These are phyloP conservation scores for Suillus tomentosus DNA, from an alignment of 768 basidiomycete genomes.

Conservation along the genomic window DNA sequence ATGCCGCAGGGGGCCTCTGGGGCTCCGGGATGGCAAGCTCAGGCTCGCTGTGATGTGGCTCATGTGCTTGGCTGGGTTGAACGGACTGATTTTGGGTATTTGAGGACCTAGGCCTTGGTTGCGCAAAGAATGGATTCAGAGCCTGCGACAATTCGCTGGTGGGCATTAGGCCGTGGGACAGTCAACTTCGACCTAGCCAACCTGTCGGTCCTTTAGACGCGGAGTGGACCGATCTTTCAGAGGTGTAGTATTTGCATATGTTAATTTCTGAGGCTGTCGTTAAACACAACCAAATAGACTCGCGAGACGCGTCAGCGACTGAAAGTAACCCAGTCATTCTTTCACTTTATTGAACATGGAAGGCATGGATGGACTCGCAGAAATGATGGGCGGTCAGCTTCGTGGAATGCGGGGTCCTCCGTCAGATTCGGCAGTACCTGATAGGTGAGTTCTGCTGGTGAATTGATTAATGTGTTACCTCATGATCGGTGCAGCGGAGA, in stretches of 20 bases:
- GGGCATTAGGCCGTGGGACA: constrained; percentile 43
- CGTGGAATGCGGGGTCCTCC: constrained; percentile 45
- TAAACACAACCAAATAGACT: constrained; percentile 21
- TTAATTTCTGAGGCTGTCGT: constrained; percentile 32
- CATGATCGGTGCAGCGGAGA: constrained; percentile 60
- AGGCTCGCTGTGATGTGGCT: constrained; percentile 65
- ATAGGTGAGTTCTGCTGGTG: constrained; percentile 58
- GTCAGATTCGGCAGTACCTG: constrained; percentile 60
- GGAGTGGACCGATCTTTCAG: neutral
- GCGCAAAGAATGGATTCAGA: constrained; percentile 67
- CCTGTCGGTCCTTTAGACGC: neutral
- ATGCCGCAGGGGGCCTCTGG: constrained; percentile 23
- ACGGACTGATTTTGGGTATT: constrained; percentile 29
- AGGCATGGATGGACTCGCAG: constrained; percentile 53
- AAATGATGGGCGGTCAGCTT: constrained; percentile 51
- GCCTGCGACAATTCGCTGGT: constrained; percentile 80
- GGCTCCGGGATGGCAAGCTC: constrained; percentile 59
- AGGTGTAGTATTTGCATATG: constrained; percentile 28
- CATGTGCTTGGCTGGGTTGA: constrained; percentile 40
- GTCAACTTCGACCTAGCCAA: neutral
- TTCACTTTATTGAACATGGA: constrained; percentile 24
- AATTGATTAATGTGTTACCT: constrained; percentile 13
- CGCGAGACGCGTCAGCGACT: constrained; percentile 43
- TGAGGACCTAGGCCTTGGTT: constrained; percentile 38
- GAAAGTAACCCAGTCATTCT: neutral